Percentiles rank a stretch among this genome's conserved stretches.
phyloP scores from a whole-genome alignment of 75 land plant species.

The Selaginella tamariscina region DNA sequence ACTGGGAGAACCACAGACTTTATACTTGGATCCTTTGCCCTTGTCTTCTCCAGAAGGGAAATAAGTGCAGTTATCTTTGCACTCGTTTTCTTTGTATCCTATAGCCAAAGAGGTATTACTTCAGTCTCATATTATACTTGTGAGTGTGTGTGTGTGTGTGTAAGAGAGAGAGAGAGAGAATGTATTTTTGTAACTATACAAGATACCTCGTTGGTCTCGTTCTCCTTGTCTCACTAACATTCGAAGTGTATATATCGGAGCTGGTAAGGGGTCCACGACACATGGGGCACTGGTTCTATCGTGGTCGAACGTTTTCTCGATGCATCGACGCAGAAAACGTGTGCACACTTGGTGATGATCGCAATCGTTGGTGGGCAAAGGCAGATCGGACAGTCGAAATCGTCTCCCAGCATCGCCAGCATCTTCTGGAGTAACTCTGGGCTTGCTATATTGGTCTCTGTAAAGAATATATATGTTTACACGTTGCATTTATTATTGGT shows the following conservation, averaged over 20 bases:
- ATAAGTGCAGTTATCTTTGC: slow-evolving; percentile 60
- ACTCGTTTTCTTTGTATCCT: slow-evolving; percentile 21
- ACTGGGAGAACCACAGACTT: slow-evolving; percentile 93
- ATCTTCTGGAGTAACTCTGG: slow-evolving; percentile 73
- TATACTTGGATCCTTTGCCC: slow-evolving; percentile 36
- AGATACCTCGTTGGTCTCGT: background rate
- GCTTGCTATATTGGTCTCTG: slow-evolving; percentile 9
- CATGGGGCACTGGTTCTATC: slow-evolving; percentile 57
- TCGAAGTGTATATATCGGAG: slow-evolving; percentile 50
- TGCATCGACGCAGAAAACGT: slow-evolving; percentile 76
- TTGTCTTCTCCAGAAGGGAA: slow-evolving; percentile 31
- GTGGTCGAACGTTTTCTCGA: slow-evolving; percentile 45
- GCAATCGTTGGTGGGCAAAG: slow-evolving; percentile 64
- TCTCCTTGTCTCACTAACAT: slow-evolving; percentile 14
- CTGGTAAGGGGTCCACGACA: slow-evolving; percentile 50
- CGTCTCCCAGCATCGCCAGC: slow-evolving; percentile 58
- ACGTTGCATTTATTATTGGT: too few relatives aligned
- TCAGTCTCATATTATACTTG: too few relatives aligned
- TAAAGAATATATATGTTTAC: too few relatives aligned
- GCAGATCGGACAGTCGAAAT: slow-evolving; percentile 93
- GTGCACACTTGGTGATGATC: slow-evolving; percentile 75
- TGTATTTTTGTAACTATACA: too few relatives aligned
- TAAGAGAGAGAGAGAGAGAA: too few relatives aligned
- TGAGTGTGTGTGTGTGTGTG: too few relatives aligned
- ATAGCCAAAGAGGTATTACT: too few relatives aligned